These are phyloP conservation scores for Margaritispora aquatica DNA, from an alignment of 495 filamentous ascomycete species.

Conservation along the genomic window DNA sequence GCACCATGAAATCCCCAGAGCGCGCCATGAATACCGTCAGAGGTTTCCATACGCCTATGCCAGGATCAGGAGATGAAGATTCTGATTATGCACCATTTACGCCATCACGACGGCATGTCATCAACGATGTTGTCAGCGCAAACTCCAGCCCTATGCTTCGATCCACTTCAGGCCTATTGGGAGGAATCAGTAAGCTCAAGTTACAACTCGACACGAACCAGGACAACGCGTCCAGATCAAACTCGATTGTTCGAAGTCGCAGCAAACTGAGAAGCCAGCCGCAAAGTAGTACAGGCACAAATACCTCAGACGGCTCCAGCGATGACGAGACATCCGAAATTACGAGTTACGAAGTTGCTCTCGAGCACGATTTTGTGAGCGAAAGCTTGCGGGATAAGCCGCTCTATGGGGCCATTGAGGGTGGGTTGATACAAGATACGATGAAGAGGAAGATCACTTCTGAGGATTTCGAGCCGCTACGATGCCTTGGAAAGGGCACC, in stretches of 20 bases:
- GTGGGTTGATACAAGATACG: constrained; percentile 28
- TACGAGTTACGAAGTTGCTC: constrained; percentile 77
- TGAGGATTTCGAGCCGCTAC: constrained; percentile 83
- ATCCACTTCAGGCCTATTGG: constrained; percentile 44
- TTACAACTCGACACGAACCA: constrained; percentile 62
- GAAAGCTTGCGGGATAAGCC: constrained; percentile 49
- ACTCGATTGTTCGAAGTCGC: constrained; percentile 24
- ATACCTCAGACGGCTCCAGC: constrained; percentile 22
- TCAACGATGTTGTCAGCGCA: constrained; percentile 50
- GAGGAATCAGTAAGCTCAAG: constrained; percentile 73
- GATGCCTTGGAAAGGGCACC: constrained; percentile 93
- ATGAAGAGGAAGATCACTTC: constrained; percentile 77
- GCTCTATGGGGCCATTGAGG: constrained; percentile 33
- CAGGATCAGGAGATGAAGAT: constrained; percentile 74
- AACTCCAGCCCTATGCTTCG: constrained; percentile 57
- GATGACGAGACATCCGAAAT: constrained; percentile 28
- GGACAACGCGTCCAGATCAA: constrained; percentile 30
- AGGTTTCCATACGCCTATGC: constrained; percentile 72
- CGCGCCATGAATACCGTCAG: constrained; percentile 67
- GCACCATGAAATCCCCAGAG: constrained; percentile 32
- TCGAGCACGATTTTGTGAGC: constrained; percentile 85
- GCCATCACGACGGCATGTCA: constrained; percentile 21
- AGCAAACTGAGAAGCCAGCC: constrained; percentile 16
- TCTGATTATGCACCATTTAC: constrained; percentile 50
- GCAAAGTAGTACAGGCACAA: constrained; percentile 24